Percentiles rank a stretch among this genome's conserved stretches.
These are phyloP conservation scores for Hortiboletus rubellus DNA, from an alignment of 1,284 basidiomycete genomes.

Conservation along the genomic window DNA sequence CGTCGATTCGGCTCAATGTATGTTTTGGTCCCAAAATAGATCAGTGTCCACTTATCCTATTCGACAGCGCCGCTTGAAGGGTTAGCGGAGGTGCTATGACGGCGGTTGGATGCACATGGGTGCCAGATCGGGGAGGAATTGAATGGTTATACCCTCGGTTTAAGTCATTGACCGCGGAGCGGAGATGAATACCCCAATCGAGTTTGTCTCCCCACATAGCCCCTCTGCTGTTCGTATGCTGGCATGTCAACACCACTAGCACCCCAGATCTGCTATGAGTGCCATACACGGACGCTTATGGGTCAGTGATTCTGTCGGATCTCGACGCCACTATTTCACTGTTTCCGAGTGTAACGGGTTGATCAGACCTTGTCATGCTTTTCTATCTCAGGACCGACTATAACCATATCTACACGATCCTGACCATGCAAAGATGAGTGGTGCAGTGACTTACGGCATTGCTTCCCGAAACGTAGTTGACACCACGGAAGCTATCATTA, in stretches of 20 bases:
- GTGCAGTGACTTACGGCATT: slow-evolving; percentile 5
- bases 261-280: not conserved
- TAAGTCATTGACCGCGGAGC: not conserved
- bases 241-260: not conserved
- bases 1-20: not conserved
- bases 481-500: slow-evolving; percentile 9
- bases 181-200: slow-evolving; percentile 8
- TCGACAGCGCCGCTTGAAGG: not conserved
- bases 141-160: not conserved
- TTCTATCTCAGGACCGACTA: not conserved
- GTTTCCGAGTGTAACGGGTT: not conserved
- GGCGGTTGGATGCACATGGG: not conserved
- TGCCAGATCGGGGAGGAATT: not conserved
- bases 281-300: not conserved
- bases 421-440: not conserved
- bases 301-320: not conserved
- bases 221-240: not conserved
- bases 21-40: not conserved
- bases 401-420: not conserved
- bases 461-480: slow-evolving; percentile 2
- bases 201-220: not conserved
- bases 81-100: not conserved
- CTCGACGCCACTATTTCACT: not conserved
- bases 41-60: not conserved
- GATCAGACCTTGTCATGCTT: not conserved